Conservation (phyloP, 805 yeast species). For the Yarrowia keelungensis region DNA sequence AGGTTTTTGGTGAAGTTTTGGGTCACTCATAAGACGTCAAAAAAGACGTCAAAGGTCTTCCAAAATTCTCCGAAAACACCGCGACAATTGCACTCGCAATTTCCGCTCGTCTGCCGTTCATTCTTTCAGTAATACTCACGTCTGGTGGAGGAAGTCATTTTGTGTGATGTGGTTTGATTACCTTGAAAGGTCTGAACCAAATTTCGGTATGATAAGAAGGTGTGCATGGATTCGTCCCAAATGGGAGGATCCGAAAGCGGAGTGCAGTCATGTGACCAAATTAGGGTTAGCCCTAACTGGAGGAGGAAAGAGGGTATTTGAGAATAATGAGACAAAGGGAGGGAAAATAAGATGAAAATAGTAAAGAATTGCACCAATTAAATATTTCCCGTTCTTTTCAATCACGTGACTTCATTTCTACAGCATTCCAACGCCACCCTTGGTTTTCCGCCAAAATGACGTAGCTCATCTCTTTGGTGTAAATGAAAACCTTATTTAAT, state of each 20-base stretch:
- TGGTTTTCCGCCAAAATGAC: background rate
- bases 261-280: constrained; percentile 8
- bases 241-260: constrained; percentile 17
- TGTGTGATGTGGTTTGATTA: constrained; percentile 35
- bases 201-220: constrained; percentile 38
- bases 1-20: too few relatives aligned
- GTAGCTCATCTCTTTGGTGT: background rate
- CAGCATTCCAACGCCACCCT: too few relatives aligned
- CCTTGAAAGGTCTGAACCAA: constrained; percentile 38
- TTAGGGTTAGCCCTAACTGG: constrained; percentile 31
- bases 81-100: background rate
- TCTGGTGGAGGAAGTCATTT: constrained; percentile 39
- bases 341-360: too few relatives aligned
- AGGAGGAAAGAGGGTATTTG: background rate
- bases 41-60: background rate
- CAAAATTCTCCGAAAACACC: background rate
- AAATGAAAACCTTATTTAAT: background rate
- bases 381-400: too few relatives aligned
- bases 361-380: too few relatives aligned
- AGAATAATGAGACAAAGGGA: background rate
- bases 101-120: constrained; percentile 1
- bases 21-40: background rate
- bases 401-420: too few relatives aligned
- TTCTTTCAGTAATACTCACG: constrained; percentile 28
- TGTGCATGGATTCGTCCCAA: constrained; percentile 33